A percentile compares a stretch with the other conserved stretches of the same genome.
Conservation (phyloP, 2,329 filamentous ascomycete genomes). For the Neonectria punicea region DNA sequence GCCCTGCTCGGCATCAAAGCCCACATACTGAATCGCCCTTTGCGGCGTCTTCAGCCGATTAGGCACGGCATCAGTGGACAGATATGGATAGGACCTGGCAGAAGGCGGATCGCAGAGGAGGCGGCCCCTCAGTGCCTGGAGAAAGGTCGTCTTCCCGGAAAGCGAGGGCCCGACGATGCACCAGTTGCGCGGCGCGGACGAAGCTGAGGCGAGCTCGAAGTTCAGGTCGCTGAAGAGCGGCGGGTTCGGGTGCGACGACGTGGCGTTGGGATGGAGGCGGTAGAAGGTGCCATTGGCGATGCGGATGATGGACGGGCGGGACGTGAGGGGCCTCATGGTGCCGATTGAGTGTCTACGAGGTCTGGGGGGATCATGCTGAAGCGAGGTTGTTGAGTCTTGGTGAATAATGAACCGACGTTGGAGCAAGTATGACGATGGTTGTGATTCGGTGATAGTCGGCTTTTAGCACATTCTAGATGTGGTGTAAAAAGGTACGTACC, state of each 20-base stretch:
- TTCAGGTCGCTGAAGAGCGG: constrained; percentile 77
- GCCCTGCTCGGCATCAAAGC: constrained; percentile 81
- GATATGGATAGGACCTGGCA: constrained; percentile 81
- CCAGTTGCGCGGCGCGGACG: constrained; percentile 73
- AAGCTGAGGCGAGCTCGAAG: constrained; percentile 73
- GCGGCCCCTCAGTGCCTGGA: constrained; percentile 81
- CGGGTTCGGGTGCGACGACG: constrained; percentile 67
- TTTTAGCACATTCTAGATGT: constrained; percentile 18
- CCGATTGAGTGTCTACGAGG: constrained; percentile 27
- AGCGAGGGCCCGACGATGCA: constrained; percentile 84
- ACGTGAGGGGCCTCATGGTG: constrained; percentile 51
- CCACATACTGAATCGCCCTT: constrained; percentile 86
- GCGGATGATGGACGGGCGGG: constrained; percentile 69
- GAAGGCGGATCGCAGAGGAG: constrained; percentile 80
- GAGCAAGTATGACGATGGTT: neutral
- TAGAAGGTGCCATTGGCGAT: constrained; percentile 88
- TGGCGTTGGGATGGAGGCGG: constrained; percentile 72
- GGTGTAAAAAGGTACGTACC: constrained; percentile 32
- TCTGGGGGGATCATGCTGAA: constrained; percentile 23
- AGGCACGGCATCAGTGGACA: constrained; percentile 71
- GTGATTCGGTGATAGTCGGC: constrained; percentile 25
- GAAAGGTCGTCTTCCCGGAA: constrained; percentile 82
- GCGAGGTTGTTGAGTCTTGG: neutral
- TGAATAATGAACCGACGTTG: constrained; percentile 30
- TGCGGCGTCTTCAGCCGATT: constrained; percentile 66